These are phyloP conservation scores for Leccinum pellstonianum DNA, from an alignment of 768 basidiomycete genomes.

Conservation along the genomic window DNA sequence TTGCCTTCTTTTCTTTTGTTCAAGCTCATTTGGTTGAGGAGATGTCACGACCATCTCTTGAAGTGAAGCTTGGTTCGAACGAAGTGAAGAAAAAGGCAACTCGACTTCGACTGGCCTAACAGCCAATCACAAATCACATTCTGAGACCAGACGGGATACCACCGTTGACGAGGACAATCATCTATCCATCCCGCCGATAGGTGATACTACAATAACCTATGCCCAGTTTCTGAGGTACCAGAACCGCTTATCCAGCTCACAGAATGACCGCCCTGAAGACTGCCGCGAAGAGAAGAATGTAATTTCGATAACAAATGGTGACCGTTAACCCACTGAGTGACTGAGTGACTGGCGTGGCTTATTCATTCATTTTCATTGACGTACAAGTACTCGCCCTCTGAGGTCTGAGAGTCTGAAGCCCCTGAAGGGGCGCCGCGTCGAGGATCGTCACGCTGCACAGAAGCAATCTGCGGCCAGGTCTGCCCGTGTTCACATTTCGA, in stretches of 20 bases:
- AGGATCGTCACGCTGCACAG: background rate
- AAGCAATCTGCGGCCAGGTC: conserved; percentile 1
- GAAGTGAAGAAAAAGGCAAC: background rate
- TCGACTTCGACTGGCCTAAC: background rate
- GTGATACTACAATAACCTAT: background rate
- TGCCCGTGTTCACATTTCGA: conserved; percentile 3
- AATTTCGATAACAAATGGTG: background rate
- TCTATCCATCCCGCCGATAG: background rate
- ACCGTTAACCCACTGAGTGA: too few relatives aligned
- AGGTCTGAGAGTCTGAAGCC: background rate
- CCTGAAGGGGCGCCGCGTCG: background rate
- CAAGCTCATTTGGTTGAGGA: conserved; percentile 28
- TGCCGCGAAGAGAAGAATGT: background rate
- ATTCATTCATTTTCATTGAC: background rate
- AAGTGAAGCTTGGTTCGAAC: background rate
- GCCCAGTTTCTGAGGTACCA: background rate
- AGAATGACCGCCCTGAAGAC: background rate
- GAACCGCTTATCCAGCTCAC: background rate
- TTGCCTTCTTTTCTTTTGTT: conserved; percentile 45
- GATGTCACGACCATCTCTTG: conserved; percentile 23
- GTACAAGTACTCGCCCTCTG: background rate
- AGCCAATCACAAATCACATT: background rate
- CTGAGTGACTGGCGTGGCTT: too few relatives aligned
- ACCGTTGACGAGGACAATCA: background rate
- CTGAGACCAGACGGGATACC: background rate